A percentile compares a stretch with the other conserved stretches of the same genome.
These are phyloP conservation scores for Penicillium canescens DNA, from an alignment of 495 filamentous ascomycete species.

Conservation along the genomic window DNA sequence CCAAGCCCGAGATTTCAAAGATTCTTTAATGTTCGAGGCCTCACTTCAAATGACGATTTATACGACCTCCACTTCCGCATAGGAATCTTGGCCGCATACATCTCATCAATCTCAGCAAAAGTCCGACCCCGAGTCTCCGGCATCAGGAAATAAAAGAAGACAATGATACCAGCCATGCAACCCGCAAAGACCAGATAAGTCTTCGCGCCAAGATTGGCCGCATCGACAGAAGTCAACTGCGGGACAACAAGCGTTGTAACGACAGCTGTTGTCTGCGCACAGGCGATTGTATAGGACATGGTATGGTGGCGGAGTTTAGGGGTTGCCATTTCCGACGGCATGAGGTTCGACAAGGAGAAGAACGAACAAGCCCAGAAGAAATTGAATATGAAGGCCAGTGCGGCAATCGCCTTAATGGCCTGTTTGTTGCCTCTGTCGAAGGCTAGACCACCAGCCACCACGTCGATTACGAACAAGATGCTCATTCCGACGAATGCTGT, in stretches of 20 bases:
- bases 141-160: slow-evolving; percentile 52
- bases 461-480: slow-evolving; percentile 29
- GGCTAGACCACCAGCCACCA: slow-evolving; percentile 29
- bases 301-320: slow-evolving; percentile 42
- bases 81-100: slow-evolving; percentile 51
- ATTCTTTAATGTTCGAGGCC: slow-evolving; percentile 6
- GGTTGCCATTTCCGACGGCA: slow-evolving; percentile 42
- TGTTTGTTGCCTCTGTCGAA: slow-evolving; percentile 21
- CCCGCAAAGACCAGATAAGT: slow-evolving; percentile 40
- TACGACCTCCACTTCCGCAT: slow-evolving; percentile 40
- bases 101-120: slow-evolving; percentile 55
- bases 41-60: slow-evolving; percentile 21
- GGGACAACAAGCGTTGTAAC: slow-evolving; percentile 39
- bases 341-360: slow-evolving; percentile 32
- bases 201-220: slow-evolving; percentile 38
- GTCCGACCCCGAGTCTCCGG: slow-evolving; percentile 55
- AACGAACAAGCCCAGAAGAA: slow-evolving; percentile 43
- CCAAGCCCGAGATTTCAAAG: not conserved
- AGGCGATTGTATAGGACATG: slow-evolving; percentile 43
- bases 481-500: slow-evolving; percentile 37
- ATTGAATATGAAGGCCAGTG: slow-evolving; percentile 36
- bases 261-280: slow-evolving; percentile 37
- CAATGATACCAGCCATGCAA: slow-evolving; percentile 39
- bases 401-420: slow-evolving; percentile 24
- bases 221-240: slow-evolving; percentile 37